Percentiles rank a stretch among this genome's conserved stretches.
phyloP scores from a whole-genome alignment of 805 yeast species.

The Ogataea kodamae region DNA sequence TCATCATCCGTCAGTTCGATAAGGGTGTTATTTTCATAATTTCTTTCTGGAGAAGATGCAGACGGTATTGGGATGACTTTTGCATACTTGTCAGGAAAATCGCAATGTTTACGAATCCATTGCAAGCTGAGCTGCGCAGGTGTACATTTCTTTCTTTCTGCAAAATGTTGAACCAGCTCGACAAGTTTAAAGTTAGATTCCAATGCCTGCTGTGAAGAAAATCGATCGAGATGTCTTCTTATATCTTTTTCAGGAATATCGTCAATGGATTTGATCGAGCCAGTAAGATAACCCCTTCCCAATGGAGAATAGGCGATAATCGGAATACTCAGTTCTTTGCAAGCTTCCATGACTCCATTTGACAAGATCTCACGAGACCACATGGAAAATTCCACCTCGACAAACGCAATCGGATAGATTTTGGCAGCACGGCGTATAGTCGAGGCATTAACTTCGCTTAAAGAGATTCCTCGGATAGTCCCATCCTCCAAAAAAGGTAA shows the following conservation, averaged over 20 bases:
- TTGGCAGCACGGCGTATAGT: constrained; percentile 58
- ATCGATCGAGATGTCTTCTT: constrained; percentile 51
- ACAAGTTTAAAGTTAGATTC: constrained; percentile 50
- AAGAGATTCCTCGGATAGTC: constrained; percentile 62
- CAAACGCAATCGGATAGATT: constrained; percentile 57
- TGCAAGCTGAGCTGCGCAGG: constrained; percentile 70
- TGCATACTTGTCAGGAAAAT: constrained; percentile 38
- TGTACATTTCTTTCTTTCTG: constrained; percentile 44
- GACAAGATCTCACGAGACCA: constrained; percentile 56
- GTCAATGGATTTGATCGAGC: constrained; percentile 42
- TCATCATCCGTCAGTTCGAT: constrained; percentile 53
- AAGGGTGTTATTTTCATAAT: constrained; percentile 54
- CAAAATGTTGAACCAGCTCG: constrained; percentile 45
- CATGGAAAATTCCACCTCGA: constrained; percentile 78
- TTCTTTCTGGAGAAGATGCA: constrained; percentile 56
- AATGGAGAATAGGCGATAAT: constrained; percentile 81
- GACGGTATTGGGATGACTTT: constrained; percentile 78
- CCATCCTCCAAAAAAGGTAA: constrained; percentile 61
- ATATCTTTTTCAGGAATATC: constrained; percentile 58
- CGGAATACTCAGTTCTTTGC: constrained; percentile 58
- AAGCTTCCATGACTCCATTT: constrained; percentile 62
- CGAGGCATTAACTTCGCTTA: constrained; percentile 66
- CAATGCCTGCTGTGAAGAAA: constrained; percentile 50
- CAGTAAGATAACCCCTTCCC: constrained; percentile 75
- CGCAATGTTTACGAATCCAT: constrained; percentile 51